A percentile compares a stretch with the other conserved stretches of the same genome.
phyloP scores from a whole-genome alignment of 1,139 yeast species.

The Casaregolazyma lundiana region DNA sequence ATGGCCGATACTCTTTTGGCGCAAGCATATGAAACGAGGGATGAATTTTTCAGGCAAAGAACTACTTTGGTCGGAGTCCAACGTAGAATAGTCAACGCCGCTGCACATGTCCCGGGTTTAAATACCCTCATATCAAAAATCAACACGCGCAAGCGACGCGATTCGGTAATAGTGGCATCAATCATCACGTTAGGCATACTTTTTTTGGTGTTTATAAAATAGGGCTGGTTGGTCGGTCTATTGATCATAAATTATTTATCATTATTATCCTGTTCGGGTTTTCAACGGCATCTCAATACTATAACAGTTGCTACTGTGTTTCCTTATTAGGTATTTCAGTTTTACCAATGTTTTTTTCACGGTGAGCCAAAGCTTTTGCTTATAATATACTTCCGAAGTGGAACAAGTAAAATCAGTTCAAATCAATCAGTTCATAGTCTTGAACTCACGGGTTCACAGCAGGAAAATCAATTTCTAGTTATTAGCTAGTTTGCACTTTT shows the following conservation, averaged over 20 bases:
- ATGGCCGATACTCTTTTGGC: constrained; percentile 74
- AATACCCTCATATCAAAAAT: constrained; percentile 72
- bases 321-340: background rate
- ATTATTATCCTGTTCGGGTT: too few relatives aligned
- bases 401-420: too few relatives aligned
- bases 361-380: too few relatives aligned
- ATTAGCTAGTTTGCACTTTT: too few relatives aligned
- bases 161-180: constrained; percentile 74
- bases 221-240: constrained; percentile 11
- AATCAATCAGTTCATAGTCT: too few relatives aligned
- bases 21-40: constrained; percentile 87
- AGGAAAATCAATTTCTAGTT: too few relatives aligned
- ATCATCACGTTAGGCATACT: constrained; percentile 72
- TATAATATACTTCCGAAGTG: too few relatives aligned
- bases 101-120: constrained; percentile 76
- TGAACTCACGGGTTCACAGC: too few relatives aligned
- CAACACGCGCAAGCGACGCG: constrained; percentile 83
- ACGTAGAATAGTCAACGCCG: constrained; percentile 53
- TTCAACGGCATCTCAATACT: background rate
- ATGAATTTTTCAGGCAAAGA: constrained; percentile 73
- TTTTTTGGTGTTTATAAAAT: constrained; percentile 54
- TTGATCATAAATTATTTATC: constrained; percentile 1
- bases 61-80: constrained; percentile 60
- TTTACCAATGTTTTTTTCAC: background rate
- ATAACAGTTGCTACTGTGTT: background rate